Evolutionary conservation across 139 green algal species (phyloP).

Genomic region (Raphidocelis subcapitata): DNA sequence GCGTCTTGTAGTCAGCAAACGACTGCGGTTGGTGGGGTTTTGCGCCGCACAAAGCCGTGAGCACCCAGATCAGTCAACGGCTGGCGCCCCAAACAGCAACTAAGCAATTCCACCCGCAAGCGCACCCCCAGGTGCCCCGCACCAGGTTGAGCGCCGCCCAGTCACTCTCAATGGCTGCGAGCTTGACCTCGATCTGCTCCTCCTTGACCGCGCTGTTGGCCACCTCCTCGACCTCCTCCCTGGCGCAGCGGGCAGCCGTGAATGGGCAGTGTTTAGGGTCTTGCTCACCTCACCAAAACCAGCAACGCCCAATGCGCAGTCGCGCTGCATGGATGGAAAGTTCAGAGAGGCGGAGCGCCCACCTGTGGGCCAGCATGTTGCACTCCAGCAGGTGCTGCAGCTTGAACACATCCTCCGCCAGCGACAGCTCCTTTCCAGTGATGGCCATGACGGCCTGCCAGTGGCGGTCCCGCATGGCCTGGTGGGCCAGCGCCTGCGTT

Average conservation of each 20-base stretch:
- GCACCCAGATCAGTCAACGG: too few species aligned
- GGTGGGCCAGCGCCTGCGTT: constrained; percentile 61
- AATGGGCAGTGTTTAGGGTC: background rate
- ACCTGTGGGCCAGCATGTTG: constrained; percentile 63
- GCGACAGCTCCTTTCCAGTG: constrained; percentile 72
- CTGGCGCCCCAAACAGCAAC: too few species aligned
- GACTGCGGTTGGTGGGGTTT: background rate
- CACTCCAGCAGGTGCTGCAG: constrained; percentile 87
- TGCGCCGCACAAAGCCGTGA: too few species aligned
- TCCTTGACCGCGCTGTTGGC: constrained; percentile 83
- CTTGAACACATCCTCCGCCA: constrained; percentile 89
- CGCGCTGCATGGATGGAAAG: too few species aligned
- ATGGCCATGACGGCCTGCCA: constrained; percentile 84
- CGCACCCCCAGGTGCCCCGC: background rate
- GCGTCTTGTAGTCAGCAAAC: constrained; percentile 91
- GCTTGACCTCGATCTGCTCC: constrained; percentile 86
- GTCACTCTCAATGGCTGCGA: constrained; percentile 51
- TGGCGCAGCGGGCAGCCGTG: background rate
- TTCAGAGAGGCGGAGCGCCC: too few species aligned
- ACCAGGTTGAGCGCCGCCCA: constrained; percentile 80
- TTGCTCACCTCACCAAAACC: too few species aligned
- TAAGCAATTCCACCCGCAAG: too few species aligned
- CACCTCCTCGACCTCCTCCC: constrained; percentile 91
- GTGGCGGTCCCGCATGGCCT: constrained; percentile 78
- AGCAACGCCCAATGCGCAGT: too few species aligned